Base-by-base conservation (phyloP, 1,284 basidiomycete species). In the Abortiporus biennis region DNA sequence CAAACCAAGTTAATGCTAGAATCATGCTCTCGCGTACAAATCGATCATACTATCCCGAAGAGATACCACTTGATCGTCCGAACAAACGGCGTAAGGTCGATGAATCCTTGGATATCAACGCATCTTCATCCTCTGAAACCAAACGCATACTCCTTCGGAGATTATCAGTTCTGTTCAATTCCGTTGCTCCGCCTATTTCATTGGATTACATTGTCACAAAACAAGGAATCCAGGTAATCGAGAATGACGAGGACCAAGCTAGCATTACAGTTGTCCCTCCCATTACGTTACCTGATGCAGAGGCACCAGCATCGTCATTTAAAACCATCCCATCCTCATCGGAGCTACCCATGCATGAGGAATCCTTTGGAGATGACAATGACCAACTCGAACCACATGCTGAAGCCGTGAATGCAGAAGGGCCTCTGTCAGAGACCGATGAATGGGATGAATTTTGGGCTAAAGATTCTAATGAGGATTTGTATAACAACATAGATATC, bases 1-100 rank as follows among this genome's bases (percentile, higher is more conserved):
- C 91, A 6, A 94, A 94, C 59, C 84, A 88, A 48, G 70, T 96
- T 46, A 93, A 93, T 49, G 72, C 72, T 3, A 74, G 93, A 9
- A 73, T 96, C 43, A 83, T 95, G 74, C 70, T 95, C 36, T 78
- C 74, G 36, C 74, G 89, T 13, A 93, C 92, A 0, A 76, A 76
- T 4, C 69, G 89, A 44, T n/a, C n/a, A n/a, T n/a, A n/a, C n/a
- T n/a, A n/a, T n/a, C n/a, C n/a, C n/a, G n/a, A n/a, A n/a, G n/a
- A n/a, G n/a, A n/a, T n/a, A n/a, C 69, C 83, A 45, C 70, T 78
- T 29, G 68, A 80, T 48, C 42, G 50, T 12, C 50, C 49, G 29
- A 46, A 53, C 15, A 74, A 74, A 51, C 63, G 74, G 24, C 50
- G 48, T 22, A 54, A 53, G 8, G 24, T 54, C 15, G 52, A 55